Base-by-base conservation (phyloP, 2,329 filamentous ascomycete genomes). In the Botrytis paeoniae region DNA sequence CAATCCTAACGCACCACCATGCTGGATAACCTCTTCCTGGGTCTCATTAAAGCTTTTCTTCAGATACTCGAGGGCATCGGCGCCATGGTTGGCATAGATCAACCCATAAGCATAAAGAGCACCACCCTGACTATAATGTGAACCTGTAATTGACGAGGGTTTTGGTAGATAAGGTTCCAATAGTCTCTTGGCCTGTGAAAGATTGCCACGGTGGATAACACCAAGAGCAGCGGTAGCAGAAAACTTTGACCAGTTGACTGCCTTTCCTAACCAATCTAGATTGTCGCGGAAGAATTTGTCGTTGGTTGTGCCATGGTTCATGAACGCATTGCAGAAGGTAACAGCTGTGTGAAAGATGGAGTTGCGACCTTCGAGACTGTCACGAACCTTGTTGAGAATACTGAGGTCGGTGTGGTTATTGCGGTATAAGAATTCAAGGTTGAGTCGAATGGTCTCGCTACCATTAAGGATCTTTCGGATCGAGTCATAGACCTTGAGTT, bases 181-280 rank as follows among this genome's bases (percentile, higher is more conserved):
- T 2, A 99, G 88, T 84, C 97, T 97, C 80, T 94, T 91, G 1
- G 95, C 96, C 80, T 99, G 95, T 37, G 92, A 93, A 74, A 99
- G 86, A 82, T 99, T 99, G 72, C 96, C 96, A 63, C 94, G 92
- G 83, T 99, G 96, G 75, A 99, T 98, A 69, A 98, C 96, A 82
- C 96, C 96, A 9, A 99, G 86, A 12, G 96, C 96, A 73, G 96
- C 96, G 7, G 96, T 99, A 22, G 96, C 96, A 0, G 96, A 98
- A 82, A 99, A 99, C 82, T 99, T 99, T 75, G 95, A 98, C 96
- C 96, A 99, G 85, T 99, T 99, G 65, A 98, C 94, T 39, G 96
- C 96, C 85, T 98, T 99, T 74, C 95, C 95, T 5, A 99, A 85
- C 96, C 96, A 99, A 77, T 99, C 96, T 37, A 99, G 84, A 81